These are phyloP conservation scores for Musa acuminata DNA, from an alignment of 176 grass and related monocot species.

Conservation along the genomic window DNA sequence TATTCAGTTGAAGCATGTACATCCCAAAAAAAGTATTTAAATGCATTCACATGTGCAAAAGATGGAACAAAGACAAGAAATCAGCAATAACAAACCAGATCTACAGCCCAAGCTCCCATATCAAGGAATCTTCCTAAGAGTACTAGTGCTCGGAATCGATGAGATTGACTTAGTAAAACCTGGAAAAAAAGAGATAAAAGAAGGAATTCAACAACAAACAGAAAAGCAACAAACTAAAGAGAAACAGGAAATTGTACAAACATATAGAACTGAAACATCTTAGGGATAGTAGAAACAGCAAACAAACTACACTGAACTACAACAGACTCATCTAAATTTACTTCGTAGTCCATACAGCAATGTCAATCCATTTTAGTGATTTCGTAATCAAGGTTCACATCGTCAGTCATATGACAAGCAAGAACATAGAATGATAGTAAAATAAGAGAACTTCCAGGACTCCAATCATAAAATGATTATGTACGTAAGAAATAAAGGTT, in stretches of 20 bases:
- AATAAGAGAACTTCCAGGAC: no score
- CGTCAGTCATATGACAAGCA: no score
- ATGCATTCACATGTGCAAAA: background rate
- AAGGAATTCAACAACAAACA: conserved; percentile 2
- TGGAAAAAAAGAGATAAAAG: conserved; percentile 24
- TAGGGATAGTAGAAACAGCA: no score
- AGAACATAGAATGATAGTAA: no score
- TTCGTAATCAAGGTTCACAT: no score
- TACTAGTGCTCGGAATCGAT: conserved; percentile 92
- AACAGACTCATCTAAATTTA: no score
- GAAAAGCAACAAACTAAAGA: conserved; percentile 15
- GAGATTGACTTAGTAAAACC: conserved; percentile 94
- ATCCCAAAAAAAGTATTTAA: conserved; percentile 5
- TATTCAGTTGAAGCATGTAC: conserved; percentile 11
- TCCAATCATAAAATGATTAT: no score
- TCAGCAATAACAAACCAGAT: conserved; percentile 53
- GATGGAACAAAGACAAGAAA: background rate
- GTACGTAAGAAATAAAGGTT: no score
- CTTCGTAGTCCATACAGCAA: no score
- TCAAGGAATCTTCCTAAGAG: conserved; percentile 99
- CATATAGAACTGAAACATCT: no score
- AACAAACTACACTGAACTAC: no score
- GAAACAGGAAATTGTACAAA: background rate
- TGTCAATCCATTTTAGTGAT: no score
- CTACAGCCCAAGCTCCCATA: conserved; percentile 98